A percentile compares a stretch with the other conserved stretches of the same genome.
These are phyloP conservation scores for Musa acuminata DNA, from an alignment of 176 grass and related monocot species.

Conservation along the genomic window DNA sequence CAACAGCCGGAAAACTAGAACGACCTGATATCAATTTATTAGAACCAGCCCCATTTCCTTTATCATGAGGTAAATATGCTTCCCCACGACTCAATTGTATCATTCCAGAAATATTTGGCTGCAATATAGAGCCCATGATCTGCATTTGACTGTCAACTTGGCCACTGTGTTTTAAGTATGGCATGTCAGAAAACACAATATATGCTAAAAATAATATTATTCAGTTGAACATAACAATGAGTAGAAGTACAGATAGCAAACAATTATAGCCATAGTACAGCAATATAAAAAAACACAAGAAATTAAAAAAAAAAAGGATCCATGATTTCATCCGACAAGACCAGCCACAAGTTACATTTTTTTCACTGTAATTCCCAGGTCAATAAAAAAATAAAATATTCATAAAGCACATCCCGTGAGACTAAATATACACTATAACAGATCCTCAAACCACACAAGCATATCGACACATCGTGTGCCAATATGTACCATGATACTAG, in stretches of 20 bases:
- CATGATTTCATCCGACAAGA: not conserved
- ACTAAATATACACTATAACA: not conserved
- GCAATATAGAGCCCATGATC: conserved; percentile 87
- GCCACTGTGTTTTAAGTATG: conserved; percentile 36
- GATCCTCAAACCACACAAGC: no score
- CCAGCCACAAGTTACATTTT: not conserved
- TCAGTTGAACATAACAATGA: not conserved
- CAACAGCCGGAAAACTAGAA: conserved; percentile 39
- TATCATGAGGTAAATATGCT: conserved; percentile 98
- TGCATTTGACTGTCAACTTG: conserved; percentile 89
- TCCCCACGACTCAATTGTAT: conserved; percentile 78
- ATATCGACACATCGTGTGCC: no score
- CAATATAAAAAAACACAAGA: not conserved
- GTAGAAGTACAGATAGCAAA: not conserved
- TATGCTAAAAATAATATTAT: not conserved
- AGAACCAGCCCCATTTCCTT: conserved; percentile 65
- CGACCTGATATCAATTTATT: conserved; percentile 49
- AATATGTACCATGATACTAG: no score
- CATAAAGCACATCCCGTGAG: not conserved
- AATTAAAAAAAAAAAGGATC: not conserved
- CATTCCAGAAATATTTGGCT: conserved; percentile 87
- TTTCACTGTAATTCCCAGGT: not conserved
- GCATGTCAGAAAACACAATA: not conserved
- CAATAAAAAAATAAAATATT: not conserved
- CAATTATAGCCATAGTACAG: not conserved